These are phyloP conservation scores for Cyclotella kingstonii DNA, from an alignment of 108 stramenopile genomes.

Conservation along the genomic window DNA sequence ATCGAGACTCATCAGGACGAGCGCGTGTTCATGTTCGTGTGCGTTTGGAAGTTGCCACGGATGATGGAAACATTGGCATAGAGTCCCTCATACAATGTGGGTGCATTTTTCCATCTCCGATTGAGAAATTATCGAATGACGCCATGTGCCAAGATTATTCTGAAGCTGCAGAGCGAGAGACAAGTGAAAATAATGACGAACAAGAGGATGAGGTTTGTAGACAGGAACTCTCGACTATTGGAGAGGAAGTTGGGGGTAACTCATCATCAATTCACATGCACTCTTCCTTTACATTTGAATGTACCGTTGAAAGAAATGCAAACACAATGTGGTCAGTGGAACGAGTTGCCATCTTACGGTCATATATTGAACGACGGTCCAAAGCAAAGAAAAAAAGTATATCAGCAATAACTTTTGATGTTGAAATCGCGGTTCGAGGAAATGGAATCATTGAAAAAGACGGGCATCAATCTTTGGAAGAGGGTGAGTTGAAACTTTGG, in stretches of 20 bases:
- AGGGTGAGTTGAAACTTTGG: slow-evolving; percentile 22
- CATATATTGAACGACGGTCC: slow-evolving; percentile 24
- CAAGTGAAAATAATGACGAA: not conserved
- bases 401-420: slow-evolving; percentile 24
- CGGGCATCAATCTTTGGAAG: slow-evolving; percentile 10
- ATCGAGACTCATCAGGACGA: slow-evolving; percentile 42
- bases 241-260: slow-evolving; percentile 13
- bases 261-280: slow-evolving; percentile 5
- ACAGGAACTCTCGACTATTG: slow-evolving; percentile 12
- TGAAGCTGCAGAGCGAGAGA: not conserved
- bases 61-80: slow-evolving; percentile 3
- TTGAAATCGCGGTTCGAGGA: slow-evolving; percentile 40
- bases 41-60: slow-evolving; percentile 9
- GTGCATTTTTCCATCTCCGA: slow-evolving; percentile 20
- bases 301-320: not conserved
- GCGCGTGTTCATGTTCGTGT: slow-evolving; percentile 24
- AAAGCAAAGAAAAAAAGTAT: slow-evolving; percentile 1
- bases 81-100: slow-evolving; percentile 14
- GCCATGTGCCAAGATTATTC: not conserved
- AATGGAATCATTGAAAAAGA: slow-evolving; percentile 18
- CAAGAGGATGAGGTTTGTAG: not conserved
- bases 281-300: slow-evolving; percentile 26
- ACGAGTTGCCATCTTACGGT: slow-evolving; percentile 25
- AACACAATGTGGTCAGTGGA: slow-evolving; percentile 27
- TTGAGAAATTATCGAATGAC: not conserved